Evolutionary conservation across 495 filamentous ascomycete species (phyloP).

Genomic region (Tuber melanosporum): DNA sequence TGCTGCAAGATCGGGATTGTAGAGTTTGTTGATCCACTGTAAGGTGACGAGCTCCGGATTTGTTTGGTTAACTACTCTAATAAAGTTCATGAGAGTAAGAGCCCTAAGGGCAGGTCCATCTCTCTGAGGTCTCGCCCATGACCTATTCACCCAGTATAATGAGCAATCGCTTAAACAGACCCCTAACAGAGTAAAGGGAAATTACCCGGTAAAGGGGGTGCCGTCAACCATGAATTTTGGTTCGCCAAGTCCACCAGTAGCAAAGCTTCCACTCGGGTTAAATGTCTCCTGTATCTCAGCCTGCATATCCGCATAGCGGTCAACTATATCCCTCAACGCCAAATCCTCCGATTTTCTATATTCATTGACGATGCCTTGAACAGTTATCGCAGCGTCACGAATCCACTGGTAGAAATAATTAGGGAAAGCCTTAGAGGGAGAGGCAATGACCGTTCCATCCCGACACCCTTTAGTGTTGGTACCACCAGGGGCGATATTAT

Average conservation of each 20-base stretch:
- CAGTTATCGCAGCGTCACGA: conserved; percentile 53
- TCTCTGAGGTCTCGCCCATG: conserved; percentile 59
- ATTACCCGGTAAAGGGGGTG: conserved; percentile 45
- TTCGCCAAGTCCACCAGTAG: conserved; percentile 52
- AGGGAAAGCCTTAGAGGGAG: conserved; percentile 51
- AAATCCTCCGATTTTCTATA: conserved; percentile 47
- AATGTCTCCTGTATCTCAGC: conserved; percentile 50
- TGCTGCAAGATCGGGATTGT: conserved; percentile 39
- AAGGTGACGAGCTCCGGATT: conserved; percentile 39
- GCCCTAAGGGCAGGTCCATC: conserved; percentile 55
- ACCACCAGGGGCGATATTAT: conserved; percentile 55
- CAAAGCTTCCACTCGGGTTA: conserved; percentile 53
- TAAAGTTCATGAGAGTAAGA: conserved; percentile 48
- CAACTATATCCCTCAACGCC: conserved; percentile 45
- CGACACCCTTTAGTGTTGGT: conserved; percentile 46
- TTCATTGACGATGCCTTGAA: conserved; percentile 52
- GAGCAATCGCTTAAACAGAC: conserved; percentile 6
- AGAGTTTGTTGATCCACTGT: conserved; percentile 42
- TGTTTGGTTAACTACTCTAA: conserved; percentile 42
- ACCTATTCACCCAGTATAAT: conserved; percentile 40
- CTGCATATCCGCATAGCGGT: conserved; percentile 53
- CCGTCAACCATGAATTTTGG: conserved; percentile 56
- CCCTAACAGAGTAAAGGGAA: not conserved
- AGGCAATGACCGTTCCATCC: conserved; percentile 52
- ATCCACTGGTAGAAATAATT: conserved; percentile 59